These are phyloP conservation scores for Hordeum marinum DNA, from an alignment of 176 grass and related monocot species.

Conservation along the genomic window DNA sequence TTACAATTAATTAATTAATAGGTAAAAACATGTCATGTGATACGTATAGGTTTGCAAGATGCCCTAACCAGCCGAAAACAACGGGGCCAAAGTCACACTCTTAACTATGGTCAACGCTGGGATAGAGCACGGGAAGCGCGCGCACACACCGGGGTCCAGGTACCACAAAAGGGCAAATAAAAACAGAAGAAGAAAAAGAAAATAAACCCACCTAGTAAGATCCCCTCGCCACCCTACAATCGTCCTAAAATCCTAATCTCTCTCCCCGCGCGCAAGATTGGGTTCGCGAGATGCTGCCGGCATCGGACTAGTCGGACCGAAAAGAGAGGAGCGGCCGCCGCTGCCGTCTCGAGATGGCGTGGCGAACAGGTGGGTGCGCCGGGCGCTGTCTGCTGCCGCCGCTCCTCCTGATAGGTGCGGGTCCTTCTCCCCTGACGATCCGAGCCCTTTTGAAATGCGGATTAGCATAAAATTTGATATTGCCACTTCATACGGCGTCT, in stretches of 20 bases:
- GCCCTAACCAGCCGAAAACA: too few relatives aligned
- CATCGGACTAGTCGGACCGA: constrained; percentile 20
- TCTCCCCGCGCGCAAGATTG: neutral
- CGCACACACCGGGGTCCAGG: too few relatives aligned
- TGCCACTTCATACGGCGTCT: neutral
- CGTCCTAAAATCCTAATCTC: neutral
- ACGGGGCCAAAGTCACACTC: too few relatives aligned
- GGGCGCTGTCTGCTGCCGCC: constrained; percentile 49
- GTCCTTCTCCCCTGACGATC: neutral
- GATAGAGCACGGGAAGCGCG: too few relatives aligned
- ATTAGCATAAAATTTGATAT: neutral
- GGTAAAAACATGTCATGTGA: too few relatives aligned
- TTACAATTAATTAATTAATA: too few relatives aligned
- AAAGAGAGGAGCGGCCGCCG: neutral
- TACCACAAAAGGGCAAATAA: too few relatives aligned
- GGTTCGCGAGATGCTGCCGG: constrained; percentile 1
- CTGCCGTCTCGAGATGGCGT: constrained; percentile 37
- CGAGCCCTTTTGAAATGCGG: neutral
- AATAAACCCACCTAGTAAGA: too few relatives aligned
- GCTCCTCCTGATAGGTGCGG: constrained; percentile 50
- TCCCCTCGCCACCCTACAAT: constrained; percentile 10
- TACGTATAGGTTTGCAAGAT: too few relatives aligned
- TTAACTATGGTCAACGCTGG: too few relatives aligned
- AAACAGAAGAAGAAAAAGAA: too few relatives aligned
- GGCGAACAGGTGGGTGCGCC: constrained; percentile 35